Evolutionary conservation across 495 filamentous ascomycete genomes (phyloP).

Genomic region (Melanomma pulvis-pyrius): DNA sequence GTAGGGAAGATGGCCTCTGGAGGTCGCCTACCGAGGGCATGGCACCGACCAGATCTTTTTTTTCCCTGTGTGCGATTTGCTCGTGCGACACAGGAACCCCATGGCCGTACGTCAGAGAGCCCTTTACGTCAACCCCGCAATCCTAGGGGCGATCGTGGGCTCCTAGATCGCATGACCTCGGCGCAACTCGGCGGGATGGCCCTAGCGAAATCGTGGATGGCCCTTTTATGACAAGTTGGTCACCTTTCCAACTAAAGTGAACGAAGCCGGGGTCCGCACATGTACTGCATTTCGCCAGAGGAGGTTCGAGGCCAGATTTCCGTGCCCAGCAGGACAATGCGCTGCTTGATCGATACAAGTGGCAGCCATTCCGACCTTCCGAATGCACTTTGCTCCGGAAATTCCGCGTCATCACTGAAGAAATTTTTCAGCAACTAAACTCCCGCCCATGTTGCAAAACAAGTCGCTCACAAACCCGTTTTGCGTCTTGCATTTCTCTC

Average conservation of each 20-base stretch:
- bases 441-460: too few species aligned
- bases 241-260: too few species aligned
- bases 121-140: neutral
- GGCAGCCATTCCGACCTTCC: neutral
- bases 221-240: too few species aligned
- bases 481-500: too few species aligned
- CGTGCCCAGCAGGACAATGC: too few species aligned
- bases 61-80: neutral
- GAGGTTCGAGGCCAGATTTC: too few species aligned
- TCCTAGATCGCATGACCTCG: neutral
- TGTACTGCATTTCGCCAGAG: too few species aligned
- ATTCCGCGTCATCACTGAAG: too few species aligned
- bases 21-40: neutral
- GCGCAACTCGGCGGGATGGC: neutral
- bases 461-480: too few species aligned
- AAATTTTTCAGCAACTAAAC: too few species aligned
- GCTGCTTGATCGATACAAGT: neutral
- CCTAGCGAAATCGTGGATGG: neutral
- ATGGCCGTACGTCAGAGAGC: neutral
- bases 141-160: neutral
- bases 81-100: neutral
- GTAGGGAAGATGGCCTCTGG: neutral
- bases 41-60: neutral
- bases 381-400: neutral
- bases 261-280: too few species aligned